phyloP scores from a whole-genome alignment of 1,139 yeast genomes.

The Geotrichum cucujoidarum region DNA sequence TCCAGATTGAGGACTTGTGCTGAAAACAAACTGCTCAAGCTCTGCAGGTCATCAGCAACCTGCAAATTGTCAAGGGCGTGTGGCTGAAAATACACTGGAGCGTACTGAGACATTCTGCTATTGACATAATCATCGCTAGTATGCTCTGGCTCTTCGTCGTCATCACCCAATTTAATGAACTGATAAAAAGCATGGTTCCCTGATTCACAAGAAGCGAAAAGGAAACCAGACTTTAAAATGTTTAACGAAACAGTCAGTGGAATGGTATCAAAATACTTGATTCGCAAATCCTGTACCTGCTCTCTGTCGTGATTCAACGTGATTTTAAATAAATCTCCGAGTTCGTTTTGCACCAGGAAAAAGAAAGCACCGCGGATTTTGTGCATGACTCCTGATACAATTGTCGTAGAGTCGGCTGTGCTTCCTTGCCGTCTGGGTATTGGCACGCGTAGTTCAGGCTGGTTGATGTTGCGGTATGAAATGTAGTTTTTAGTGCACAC shows the following conservation, averaged over 20 bases:
- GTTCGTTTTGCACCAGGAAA: conserved; percentile 61
- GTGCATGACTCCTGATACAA: conserved; percentile 60
- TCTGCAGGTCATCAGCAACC: conserved; percentile 49
- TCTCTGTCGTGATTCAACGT: conserved; percentile 46
- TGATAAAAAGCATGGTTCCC: conserved; percentile 67
- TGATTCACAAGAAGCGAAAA: conserved; percentile 61
- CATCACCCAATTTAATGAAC: conserved; percentile 69
- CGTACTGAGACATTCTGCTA: conserved; percentile 30
- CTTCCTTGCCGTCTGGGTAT: conserved; percentile 28
- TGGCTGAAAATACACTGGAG: conserved; percentile 31
- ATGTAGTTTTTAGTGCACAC: conserved; percentile 47
- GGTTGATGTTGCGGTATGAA: conserved; percentile 42
- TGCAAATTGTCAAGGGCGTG: conserved; percentile 52
- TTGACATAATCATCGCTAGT: conserved; percentile 34
- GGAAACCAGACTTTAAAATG: conserved; percentile 69
- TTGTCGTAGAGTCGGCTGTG: conserved; percentile 29
- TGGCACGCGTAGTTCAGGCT: conserved; percentile 41
- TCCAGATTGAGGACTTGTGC: conserved; percentile 41
- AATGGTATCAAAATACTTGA: conserved; percentile 74
- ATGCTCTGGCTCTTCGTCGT: conserved; percentile 35
- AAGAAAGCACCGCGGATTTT: conserved; percentile 47
- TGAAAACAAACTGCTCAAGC: conserved; percentile 56
- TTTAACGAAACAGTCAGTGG: conserved; percentile 52
- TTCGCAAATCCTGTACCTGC: conserved; percentile 36
- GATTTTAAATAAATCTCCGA: conserved; percentile 76